Evolutionary conservation across 805 yeast genomes (phyloP).

Genomic region (Zygosaccharomyces lentus): DNA sequence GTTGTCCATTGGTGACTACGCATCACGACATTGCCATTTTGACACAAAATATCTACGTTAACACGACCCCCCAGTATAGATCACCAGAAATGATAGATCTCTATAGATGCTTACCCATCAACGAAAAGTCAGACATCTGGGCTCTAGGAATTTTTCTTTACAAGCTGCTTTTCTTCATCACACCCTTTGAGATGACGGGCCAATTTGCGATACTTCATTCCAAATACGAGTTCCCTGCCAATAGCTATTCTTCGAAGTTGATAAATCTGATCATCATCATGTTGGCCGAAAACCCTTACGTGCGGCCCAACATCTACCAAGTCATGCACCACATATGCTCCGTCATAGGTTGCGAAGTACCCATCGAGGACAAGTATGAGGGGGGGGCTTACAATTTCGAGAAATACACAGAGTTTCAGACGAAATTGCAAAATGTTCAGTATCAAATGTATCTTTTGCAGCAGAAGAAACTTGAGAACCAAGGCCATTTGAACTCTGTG

Average conservation of each 20-base stretch:
- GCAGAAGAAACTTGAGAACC: slow-evolving; percentile 19
- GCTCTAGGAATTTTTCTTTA: slow-evolving; percentile 90
- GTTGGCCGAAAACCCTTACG: slow-evolving; percentile 76
- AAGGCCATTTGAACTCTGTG: slow-evolving; percentile 11
- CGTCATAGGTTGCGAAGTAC: slow-evolving; percentile 52
- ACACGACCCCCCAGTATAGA: slow-evolving; percentile 94
- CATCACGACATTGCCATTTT: slow-evolving; percentile 73
- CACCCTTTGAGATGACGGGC: slow-evolving; percentile 85
- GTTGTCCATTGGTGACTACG: slow-evolving; percentile 54
- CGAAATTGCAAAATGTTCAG: slow-evolving; percentile 28
- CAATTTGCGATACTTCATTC: slow-evolving; percentile 86
- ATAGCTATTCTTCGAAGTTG: slow-evolving; percentile 65
- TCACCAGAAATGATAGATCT: slow-evolving; percentile 96
- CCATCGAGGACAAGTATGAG: slow-evolving; percentile 42
- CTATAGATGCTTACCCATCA: slow-evolving; percentile 75
- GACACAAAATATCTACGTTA: slow-evolving; percentile 78
- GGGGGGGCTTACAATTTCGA: slow-evolving; percentile 55
- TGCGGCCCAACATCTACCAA: slow-evolving; percentile 85
- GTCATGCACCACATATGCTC: slow-evolving; percentile 60
- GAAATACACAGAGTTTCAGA: slow-evolving; percentile 50
- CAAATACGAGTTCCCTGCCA: slow-evolving; percentile 72
- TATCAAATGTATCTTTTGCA: slow-evolving; percentile 29
- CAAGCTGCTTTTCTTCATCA: slow-evolving; percentile 85
- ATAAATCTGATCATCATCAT: slow-evolving; percentile 71
- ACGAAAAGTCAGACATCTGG: slow-evolving; percentile 94